phyloP scores from a whole-genome alignment of 768 basidiomycete genomes.

The Kwoniella pini region DNA sequence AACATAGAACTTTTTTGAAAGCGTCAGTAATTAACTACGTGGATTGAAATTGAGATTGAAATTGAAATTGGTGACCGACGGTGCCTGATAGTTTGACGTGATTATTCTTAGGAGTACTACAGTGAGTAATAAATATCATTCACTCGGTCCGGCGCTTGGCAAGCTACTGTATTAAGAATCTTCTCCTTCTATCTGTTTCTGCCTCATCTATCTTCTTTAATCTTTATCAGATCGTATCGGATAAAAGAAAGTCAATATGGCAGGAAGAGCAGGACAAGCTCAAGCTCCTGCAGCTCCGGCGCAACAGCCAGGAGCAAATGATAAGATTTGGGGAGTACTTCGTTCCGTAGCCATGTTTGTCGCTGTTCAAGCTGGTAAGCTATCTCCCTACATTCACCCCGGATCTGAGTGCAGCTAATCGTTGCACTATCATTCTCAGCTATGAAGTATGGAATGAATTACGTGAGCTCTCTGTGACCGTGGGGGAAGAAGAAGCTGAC shows the following conservation, averaged over 20 bases:
- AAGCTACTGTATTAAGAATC: not conserved
- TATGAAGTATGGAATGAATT: constrained; percentile 45
- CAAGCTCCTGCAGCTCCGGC: constrained; percentile 8
- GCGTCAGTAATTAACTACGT: too few relatives aligned
- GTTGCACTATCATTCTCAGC: constrained; percentile 22
- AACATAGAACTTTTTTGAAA: too few relatives aligned
- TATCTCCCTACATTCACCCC: not conserved
- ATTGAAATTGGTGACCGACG: too few relatives aligned
- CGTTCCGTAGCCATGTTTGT: constrained; percentile 37
- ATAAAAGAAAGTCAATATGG: not conserved
- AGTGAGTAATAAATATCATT: not conserved
- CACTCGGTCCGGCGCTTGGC: constrained; percentile 7
- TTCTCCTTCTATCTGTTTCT: constrained; percentile 5
- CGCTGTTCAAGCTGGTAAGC: constrained; percentile 42
- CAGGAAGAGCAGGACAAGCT: constrained; percentile 18
- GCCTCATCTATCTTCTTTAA: not conserved
- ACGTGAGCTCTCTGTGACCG: constrained; percentile 27
- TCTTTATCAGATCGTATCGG: not conserved
- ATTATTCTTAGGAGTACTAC: constrained; percentile 1
- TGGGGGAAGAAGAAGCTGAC: constrained; percentile 15
- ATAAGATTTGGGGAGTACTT: constrained; percentile 14
- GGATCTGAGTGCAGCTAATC: too few relatives aligned
- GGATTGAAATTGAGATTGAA: too few relatives aligned
- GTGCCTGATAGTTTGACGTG: constrained; percentile 13
- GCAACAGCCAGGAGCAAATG: constrained; percentile 10